A percentile compares a stretch with the other conserved stretches of the same genome.
phyloP scores from a whole-genome alignment of 306 rosid species.

The Lathyrus tuberosus region DNA sequence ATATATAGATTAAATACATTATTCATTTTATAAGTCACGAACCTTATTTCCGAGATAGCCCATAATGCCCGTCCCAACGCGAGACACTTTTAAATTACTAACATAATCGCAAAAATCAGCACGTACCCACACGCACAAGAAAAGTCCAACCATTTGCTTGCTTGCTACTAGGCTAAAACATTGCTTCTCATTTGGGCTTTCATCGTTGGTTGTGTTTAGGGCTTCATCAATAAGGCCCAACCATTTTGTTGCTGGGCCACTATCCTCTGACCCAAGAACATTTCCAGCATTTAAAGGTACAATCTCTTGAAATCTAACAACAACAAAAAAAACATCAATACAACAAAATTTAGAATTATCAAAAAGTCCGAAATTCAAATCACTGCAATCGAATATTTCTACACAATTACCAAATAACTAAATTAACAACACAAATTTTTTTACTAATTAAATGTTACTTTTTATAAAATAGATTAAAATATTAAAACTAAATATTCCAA shows the following conservation, averaged over 20 bases:
- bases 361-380: no score
- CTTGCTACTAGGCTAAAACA: constrained; percentile 63
- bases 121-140: constrained; percentile 79
- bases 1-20: no score
- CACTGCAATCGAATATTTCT: no score
- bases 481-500: no score
- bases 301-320: constrained; percentile 82
- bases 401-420: no score
- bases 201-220: constrained; percentile 40
- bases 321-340: not conserved
- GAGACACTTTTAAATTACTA: constrained; percentile 60
- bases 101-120: constrained; percentile 50
- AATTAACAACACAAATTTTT: no score
- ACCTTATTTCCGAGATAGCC: constrained; percentile 98
- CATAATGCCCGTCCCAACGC: constrained; percentile 89
- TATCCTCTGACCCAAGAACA: constrained; percentile 83
- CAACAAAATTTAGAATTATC: not conserved
- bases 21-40: not conserved
- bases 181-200: constrained; percentile 10
- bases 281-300: constrained; percentile 91
- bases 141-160: constrained; percentile 97
- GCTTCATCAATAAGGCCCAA: constrained; percentile 62
- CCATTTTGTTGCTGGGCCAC: constrained; percentile 81
- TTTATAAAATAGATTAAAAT: no score
- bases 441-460: no score